These are phyloP conservation scores for Ceratocystis variospora DNA, from an alignment of 2,329 filamentous ascomycete genomes.

Conservation along the genomic window DNA sequence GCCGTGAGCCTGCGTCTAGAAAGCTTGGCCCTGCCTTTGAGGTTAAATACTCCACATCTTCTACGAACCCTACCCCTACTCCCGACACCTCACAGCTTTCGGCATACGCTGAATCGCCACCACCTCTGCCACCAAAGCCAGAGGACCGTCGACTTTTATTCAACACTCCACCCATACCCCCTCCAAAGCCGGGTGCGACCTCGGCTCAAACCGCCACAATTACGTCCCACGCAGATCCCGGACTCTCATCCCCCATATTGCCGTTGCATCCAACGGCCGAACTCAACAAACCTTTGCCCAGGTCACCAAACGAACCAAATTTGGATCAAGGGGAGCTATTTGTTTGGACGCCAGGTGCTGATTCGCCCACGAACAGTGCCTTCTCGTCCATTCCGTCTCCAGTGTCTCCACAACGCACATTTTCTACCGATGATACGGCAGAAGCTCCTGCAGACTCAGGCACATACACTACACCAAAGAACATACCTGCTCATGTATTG, in stretches of 20 bases:
- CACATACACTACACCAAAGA: slow-evolving; percentile 25
- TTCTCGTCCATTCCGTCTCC: slow-evolving; percentile 43
- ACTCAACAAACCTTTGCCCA: slow-evolving; percentile 42
- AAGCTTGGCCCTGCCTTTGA: slow-evolving; percentile 18
- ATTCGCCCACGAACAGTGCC: slow-evolving; percentile 36
- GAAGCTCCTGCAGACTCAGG: slow-evolving; percentile 22
- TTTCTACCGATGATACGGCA: slow-evolving; percentile 27
- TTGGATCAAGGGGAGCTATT: slow-evolving; percentile 38
- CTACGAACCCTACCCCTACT: slow-evolving; percentile 1
- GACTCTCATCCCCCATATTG: slow-evolving; percentile 24
- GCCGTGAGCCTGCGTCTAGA: slow-evolving; percentile 18
- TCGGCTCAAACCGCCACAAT: slow-evolving; percentile 15
- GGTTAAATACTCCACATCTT: slow-evolving; percentile 9
- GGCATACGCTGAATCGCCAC: slow-evolving; percentile 25
- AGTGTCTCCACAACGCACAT: slow-evolving; percentile 31
- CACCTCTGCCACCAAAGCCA: slow-evolving; percentile 24
- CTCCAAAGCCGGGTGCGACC: slow-evolving; percentile 6
- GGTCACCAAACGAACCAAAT: slow-evolving; percentile 36
- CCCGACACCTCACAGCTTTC: slow-evolving; percentile 5
- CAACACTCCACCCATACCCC: slow-evolving; percentile 18
- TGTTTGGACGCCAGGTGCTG: slow-evolving; percentile 32
- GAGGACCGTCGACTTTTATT: slow-evolving; percentile 13
- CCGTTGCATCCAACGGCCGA: slow-evolving; percentile 27
- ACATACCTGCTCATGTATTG: slow-evolving; percentile 29
- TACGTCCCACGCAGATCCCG: slow-evolving; percentile 21